phyloP scores from a whole-genome alignment of 2,329 filamentous ascomycete species.

The Fusarium xylarioides region DNA sequence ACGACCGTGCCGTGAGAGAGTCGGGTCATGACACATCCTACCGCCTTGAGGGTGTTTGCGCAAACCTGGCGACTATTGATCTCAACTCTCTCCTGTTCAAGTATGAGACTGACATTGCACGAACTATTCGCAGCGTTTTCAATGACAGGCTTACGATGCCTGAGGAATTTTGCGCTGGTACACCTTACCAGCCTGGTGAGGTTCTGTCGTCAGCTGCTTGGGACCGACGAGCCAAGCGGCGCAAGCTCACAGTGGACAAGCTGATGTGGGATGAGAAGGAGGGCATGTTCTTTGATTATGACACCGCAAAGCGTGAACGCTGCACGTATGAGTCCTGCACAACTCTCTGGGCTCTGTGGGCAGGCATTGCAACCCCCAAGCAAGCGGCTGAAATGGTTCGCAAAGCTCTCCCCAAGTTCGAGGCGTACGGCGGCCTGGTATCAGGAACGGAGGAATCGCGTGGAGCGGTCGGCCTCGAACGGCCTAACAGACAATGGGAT shows the following conservation, averaged over 20 bases:
- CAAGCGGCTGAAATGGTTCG: constrained; percentile 87
- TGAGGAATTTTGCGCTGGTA: constrained; percentile 78
- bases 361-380: constrained; percentile 82
- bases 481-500: constrained; percentile 97
- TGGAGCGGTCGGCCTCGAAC: constrained; percentile 78
- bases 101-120: constrained; percentile 93
- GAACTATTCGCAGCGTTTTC: constrained; percentile 85
- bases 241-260: constrained; percentile 88
- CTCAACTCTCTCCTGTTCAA: constrained; percentile 96
- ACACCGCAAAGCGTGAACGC: constrained; percentile 83
- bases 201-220: constrained; percentile 85
- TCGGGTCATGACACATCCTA: constrained; percentile 98
- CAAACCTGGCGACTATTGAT: constrained; percentile 91
- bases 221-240: constrained; percentile 87
- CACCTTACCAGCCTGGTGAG: constrained; percentile 69
- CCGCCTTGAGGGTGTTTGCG: constrained; percentile 86
- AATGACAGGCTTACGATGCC: constrained; percentile 85
- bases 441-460: constrained; percentile 92
- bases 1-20: constrained; percentile 94
- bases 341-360: constrained; percentile 98
- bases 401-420: constrained; percentile 85
- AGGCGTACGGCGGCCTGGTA: constrained; percentile 85
- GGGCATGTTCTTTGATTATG: constrained; percentile 98
- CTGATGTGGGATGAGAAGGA: constrained; percentile 91
- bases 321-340: constrained; percentile 90